These are phyloP conservation scores for Hippophae gyantsensis DNA, from an alignment of 306 rosid genomes.

Conservation along the genomic window DNA sequence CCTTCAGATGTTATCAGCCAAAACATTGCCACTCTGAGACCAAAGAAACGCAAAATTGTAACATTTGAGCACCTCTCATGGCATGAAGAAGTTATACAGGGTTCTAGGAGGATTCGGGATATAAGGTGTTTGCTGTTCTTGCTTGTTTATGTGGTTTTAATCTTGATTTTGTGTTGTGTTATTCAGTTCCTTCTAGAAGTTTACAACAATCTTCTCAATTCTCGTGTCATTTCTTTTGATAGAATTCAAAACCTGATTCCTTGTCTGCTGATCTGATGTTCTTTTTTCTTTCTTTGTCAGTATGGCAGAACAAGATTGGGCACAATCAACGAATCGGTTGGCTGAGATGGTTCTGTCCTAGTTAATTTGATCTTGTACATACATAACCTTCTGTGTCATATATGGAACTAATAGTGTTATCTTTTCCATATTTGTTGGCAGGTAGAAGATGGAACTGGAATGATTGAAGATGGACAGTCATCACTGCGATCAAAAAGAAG, in stretches of 20 bases:
- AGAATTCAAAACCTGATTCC: background rate
- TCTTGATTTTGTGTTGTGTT: background rate
- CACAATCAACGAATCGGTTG: constrained; percentile 29
- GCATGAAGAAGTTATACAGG: constrained; percentile 32
- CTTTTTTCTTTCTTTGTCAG: constrained; percentile 17
- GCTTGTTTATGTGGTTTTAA: background rate
- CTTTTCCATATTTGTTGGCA: constrained; percentile 18
- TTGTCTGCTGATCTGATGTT: background rate
- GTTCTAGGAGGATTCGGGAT: constrained; percentile 28
- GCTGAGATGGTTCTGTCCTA: constrained; percentile 32
- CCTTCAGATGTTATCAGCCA: constrained; percentile 19
- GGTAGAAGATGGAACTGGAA: constrained; percentile 34
- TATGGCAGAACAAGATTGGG: constrained; percentile 41
- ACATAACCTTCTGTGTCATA: background rate
- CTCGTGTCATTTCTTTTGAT: background rate
- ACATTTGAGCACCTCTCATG: constrained; percentile 34
- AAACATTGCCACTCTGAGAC: constrained; percentile 19
- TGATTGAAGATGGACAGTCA: constrained; percentile 22
- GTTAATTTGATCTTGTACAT: constrained; percentile 1
- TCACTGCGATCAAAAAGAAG: constrained; percentile 37
- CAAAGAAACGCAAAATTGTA: constrained; percentile 40
- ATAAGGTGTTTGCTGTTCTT: constrained; percentile 28
- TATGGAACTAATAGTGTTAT: background rate
- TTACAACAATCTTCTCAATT: background rate
- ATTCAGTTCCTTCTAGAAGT: background rate